Conservation (phyloP, 1,139 yeast genomes). For the Pichia kudriavzevii region DNA sequence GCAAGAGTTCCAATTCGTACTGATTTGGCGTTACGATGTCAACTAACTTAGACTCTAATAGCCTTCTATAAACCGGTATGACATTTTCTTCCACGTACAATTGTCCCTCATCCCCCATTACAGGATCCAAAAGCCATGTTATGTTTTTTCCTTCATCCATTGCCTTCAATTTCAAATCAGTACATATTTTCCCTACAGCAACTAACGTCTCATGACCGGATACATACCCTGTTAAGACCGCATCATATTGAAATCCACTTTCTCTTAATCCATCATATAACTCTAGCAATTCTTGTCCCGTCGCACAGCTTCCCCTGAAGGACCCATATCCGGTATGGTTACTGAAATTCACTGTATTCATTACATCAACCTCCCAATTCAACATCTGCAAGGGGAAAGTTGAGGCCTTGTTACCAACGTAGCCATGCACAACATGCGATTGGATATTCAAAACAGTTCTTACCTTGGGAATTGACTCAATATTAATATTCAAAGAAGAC, state of each 20-base stretch:
- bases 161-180: conserved; percentile 18
- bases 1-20: conserved; percentile 73
- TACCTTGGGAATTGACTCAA: conserved; percentile 5
- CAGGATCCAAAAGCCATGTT: conserved; percentile 79
- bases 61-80: conserved; percentile 53
- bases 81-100: conserved; percentile 71
- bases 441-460: conserved; percentile 48
- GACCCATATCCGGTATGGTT: conserved; percentile 79
- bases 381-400: conserved; percentile 69
- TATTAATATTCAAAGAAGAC: no score
- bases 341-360: conserved; percentile 74
- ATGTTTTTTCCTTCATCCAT: conserved; percentile 16
- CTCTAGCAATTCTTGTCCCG: conserved; percentile 34
- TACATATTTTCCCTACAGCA: conserved; percentile 39
- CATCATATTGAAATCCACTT: conserved; percentile 43
- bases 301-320: conserved; percentile 37
- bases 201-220: conserved; percentile 50
- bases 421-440: conserved; percentile 83
- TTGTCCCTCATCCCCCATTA: conserved; percentile 85
- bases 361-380: conserved; percentile 81
- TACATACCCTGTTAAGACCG: conserved; percentile 65
- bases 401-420: conserved; percentile 76
- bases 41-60: conserved; percentile 46
- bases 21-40: conserved; percentile 84
- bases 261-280: conserved; percentile 41